Conservation (phyloP, 257 asterid species). For the Oldenlandia corymbosa region DNA sequence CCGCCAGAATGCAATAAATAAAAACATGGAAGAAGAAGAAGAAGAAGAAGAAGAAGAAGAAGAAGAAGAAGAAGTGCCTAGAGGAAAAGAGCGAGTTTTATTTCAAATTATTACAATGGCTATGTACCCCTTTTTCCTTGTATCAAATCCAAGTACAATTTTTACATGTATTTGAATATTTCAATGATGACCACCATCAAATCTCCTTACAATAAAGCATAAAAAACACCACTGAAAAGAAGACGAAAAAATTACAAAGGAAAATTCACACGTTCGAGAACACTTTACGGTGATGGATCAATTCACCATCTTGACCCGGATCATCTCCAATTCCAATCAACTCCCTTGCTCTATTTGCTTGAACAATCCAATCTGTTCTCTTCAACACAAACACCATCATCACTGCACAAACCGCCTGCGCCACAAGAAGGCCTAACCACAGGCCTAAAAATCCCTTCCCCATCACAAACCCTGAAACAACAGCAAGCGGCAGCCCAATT, state of each 20-base stretch:
- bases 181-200: too few species aligned
- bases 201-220: too few species aligned
- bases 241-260: neutral
- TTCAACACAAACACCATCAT: conserved; percentile 32
- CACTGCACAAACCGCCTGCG: conserved; percentile 45
- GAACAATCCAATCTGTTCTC: conserved; percentile 45
- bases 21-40: too few species aligned
- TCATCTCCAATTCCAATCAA: conserved; percentile 27
- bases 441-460: conserved; percentile 49
- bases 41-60: too few species aligned
- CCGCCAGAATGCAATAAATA: too few species aligned
- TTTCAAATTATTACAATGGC: neutral
- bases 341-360: conserved; percentile 41
- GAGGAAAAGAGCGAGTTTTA: neutral
- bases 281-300: neutral
- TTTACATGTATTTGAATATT: too few species aligned
- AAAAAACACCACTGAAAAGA: neutral
- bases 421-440: conserved; percentile 48
- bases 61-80: too few species aligned
- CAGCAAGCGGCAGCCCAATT: conserved; percentile 54
- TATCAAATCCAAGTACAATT: too few species aligned
- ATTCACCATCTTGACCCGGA: neutral
- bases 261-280: neutral
- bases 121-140: too few species aligned
- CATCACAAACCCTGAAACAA: conserved; percentile 40